Conservation (phyloP, 2,329 filamentous ascomycete species). For the Dothideomycetes sp. region DNA sequence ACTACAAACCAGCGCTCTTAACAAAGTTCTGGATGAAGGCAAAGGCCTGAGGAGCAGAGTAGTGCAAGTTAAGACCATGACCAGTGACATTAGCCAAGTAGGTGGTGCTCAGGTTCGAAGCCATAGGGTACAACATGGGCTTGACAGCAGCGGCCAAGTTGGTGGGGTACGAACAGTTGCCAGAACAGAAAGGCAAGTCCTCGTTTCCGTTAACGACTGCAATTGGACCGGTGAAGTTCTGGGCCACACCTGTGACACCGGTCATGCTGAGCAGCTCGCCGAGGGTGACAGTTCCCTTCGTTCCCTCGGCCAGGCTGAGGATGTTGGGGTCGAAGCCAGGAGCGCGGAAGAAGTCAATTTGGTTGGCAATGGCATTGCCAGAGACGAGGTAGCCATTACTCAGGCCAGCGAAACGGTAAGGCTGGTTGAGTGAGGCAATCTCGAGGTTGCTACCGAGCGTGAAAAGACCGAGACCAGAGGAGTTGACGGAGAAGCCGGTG, state of each 20-base stretch:
- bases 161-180: conserved; percentile 19
- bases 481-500: conserved; percentile 24
- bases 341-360: conserved; percentile 21
- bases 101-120: conserved; percentile 11
- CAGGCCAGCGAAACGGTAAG: conserved; percentile 18
- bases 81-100: conserved; percentile 17
- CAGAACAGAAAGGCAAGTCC: conserved; percentile 21
- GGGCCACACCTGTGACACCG: conserved; percentile 10
- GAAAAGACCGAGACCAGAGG: conserved; percentile 14
- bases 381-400: conserved; percentile 19
- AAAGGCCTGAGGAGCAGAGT: conserved; percentile 17
- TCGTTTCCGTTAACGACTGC: conserved; percentile 19
- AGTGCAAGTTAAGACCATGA: conserved; percentile 23
- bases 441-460: conserved; percentile 17
- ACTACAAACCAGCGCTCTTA: not conserved
- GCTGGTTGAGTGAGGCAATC: conserved; percentile 17
- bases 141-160: conserved; percentile 14
- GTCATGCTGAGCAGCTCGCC: conserved; percentile 20
- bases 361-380: conserved; percentile 14
- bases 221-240: conserved; percentile 17
- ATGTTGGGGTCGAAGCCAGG: conserved; percentile 19
- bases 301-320: conserved; percentile 16
- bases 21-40: conserved; percentile 18
- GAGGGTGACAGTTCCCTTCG: conserved; percentile 19
- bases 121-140: conserved; percentile 13